These are phyloP conservation scores for Venturia aucupariae DNA, from an alignment of 2,329 filamentous ascomycete genomes.

Conservation along the genomic window DNA sequence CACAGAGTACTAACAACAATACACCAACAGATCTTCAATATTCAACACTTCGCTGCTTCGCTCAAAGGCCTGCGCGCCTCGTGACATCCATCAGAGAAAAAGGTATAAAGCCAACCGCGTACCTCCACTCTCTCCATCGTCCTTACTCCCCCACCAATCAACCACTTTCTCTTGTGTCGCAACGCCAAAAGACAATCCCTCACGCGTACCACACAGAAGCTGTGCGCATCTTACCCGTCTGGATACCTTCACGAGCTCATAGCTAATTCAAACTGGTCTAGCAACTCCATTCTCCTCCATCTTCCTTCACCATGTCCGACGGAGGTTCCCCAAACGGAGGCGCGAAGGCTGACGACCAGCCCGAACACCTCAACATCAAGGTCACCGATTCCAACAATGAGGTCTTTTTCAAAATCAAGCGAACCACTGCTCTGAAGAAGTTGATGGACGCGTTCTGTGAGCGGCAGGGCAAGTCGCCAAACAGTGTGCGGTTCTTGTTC, in stretches of 20 bases:
- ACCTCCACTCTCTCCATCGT: conserved; percentile 16
- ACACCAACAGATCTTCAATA: neutral
- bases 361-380: conserved; percentile 96
- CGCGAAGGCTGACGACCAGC: conserved; percentile 33
- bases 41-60: neutral
- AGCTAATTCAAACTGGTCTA: neutral
- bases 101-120: conserved; percentile 3
- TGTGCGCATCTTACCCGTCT: neutral
- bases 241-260: neutral
- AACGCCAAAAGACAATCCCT: neutral
- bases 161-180: neutral
- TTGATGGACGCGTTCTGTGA: conserved; percentile 98
- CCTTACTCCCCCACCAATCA: neutral
- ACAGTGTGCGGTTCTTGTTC: conserved; percentile 86
- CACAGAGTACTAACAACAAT: too few species aligned
- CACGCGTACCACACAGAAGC: neutral
- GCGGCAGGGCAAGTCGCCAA: conserved; percentile 77
- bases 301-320: conserved; percentile 34
- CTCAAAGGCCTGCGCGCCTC: neutral
- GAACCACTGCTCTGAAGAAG: conserved; percentile 90
- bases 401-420: conserved; percentile 99
- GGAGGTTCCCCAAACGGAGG: conserved; percentile 28
- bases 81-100: neutral
- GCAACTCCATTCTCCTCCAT: neutral
- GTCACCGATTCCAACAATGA: conserved; percentile 99